phyloP scores from a whole-genome alignment of 176 grass and related monocot genomes.

The sorghum (Sorghum bicolor) region DNA sequence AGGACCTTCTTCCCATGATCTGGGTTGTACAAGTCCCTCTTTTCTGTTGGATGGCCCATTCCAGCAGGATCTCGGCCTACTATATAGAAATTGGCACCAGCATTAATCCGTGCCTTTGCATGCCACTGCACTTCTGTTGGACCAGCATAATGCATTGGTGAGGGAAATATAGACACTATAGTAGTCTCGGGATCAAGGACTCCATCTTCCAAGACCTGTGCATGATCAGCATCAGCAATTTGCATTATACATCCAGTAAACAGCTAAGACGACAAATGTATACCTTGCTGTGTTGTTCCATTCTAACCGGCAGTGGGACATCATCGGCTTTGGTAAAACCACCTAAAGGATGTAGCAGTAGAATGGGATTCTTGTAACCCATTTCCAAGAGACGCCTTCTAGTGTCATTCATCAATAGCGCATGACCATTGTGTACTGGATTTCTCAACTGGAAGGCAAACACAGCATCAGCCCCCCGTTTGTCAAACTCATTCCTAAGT shows the following conservation, averaged over 20 bases:
- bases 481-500: slow-evolving; percentile 74
- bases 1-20: slow-evolving; percentile 96
- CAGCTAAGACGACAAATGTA: not conserved
- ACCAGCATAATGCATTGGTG: slow-evolving; percentile 96
- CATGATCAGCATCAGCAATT: not conserved
- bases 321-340: slow-evolving; percentile 88
- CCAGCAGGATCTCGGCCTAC: slow-evolving; percentile 96
- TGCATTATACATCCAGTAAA: not conserved
- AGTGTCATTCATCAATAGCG: slow-evolving; percentile 91
- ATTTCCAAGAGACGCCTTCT: slow-evolving; percentile 78
- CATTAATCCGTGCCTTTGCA: slow-evolving; percentile 86
- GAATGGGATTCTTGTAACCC: slow-evolving; percentile 90
- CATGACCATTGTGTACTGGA: slow-evolving; percentile 90
- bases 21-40: slow-evolving; percentile 90
- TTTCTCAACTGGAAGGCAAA: slow-evolving; percentile 95
- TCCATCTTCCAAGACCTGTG: slow-evolving; percentile 90
- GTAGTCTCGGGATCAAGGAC: slow-evolving; percentile 92
- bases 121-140: slow-evolving; percentile 99
- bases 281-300: slow-evolving; percentile 99
- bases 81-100: slow-evolving; percentile 98
- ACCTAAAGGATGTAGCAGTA: slow-evolving; percentile 85
- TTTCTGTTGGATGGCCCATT: slow-evolving; percentile 91
- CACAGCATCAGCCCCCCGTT: slow-evolving; percentile 74
- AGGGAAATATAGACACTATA: slow-evolving; percentile 88
- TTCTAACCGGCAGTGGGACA: slow-evolving; percentile 83